Base-by-base conservation (phyloP, 805 yeast genomes). In the Yamadazyma sp. region DNA sequence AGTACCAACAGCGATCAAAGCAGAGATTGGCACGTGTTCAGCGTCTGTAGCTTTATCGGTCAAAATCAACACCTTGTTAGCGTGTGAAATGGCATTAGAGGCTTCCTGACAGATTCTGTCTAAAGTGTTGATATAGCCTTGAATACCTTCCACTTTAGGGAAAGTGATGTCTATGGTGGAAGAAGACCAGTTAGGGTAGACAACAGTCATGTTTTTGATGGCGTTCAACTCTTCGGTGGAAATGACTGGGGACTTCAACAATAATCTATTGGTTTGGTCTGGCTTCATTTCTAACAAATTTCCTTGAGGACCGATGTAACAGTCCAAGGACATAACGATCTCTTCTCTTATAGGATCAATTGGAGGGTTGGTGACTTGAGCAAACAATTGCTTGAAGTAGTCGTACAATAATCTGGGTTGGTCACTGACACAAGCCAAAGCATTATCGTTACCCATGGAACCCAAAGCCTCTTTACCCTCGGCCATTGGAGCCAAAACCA, bases 301-400 rank as follows among this genome's bases (percentile, higher is more conserved):
- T 41, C 96, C 98, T 64, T 93, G 98, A n/a, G 98, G 98, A 39
- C 99, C 99, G 54, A 91, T 82, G 63, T 85, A 88, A 67, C 99
- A 91, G 62, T 91, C 96, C 50, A 93, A 75, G 9, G 96, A 87
- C 99, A 91, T 91, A 56, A 93, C 98, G 51, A 91, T 86, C 42
- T 83, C 82, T 69, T 91, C 99, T 62, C 98, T 82, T 53, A 91
- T 93, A 36, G 99, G 98, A 62, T 91, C 99, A 58, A 91, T 93
- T 35, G 99, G 98, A 41, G 99, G 99, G 67, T 91, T 91, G 21
- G 99, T 91, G 40, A 91, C 99, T 67, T 91, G 99, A 14, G 99
- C 99, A 68, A 91, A 91, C 56, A 91, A 75, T 63, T 91, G 95
- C 55, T 95, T 81, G 74, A 91, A 93, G 68, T 91, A 91, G 56